Evolutionary conservation across 2,329 filamentous ascomycete genomes (phyloP), one percentile per base, ranked within the genome.

Genomic region (Colletotrichum acutatum): DNA sequence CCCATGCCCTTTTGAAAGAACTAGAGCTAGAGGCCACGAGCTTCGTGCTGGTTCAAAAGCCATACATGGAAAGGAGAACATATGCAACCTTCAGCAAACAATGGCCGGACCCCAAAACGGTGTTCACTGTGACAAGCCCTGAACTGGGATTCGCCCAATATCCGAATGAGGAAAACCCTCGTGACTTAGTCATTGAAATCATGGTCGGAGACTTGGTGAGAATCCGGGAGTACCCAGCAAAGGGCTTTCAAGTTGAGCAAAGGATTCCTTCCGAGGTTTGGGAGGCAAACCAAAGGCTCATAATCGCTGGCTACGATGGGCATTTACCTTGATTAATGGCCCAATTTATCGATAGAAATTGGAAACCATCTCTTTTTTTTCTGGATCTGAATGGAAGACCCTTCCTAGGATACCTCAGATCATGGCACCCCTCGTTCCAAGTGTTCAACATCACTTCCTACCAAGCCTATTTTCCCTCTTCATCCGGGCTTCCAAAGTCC

Each of bases 11-110:
- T 11, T 77, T 87, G 1, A 57, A 66, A 19, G 75, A 79, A 14
- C 77, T 61, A 26, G 75, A 78, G 0, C 56, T 84, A 8, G 58
- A 49, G 1, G 66, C 80, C 0, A 71, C 76, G 34, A 82, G 79
- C 2, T 81, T 86, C 34, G 78, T 86, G 19, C 78, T 86, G 1
- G 85, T 86, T 9, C 85, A 87, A 76, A 87, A 86, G 77, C 85
- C 84, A 28, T 86, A 86, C 71, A 87, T 86, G 85, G 84, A 86
- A 76, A 77, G 85, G 42, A 77, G 85, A 6, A 85, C 84, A 5
- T 86, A 82, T 54, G 85, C 85, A 1, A 87, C 85, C 0, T 86
- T 86, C 71, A 79, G 78, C 71, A 84, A 82, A 78, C 85, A 86
- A 78, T 86, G 85, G 85, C 84, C 84, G 0, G 82, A 81, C 22